Conservation (phyloP, 2,329 filamentous ascomycete genomes). For the Sphaerulina vaccinii region DNA sequence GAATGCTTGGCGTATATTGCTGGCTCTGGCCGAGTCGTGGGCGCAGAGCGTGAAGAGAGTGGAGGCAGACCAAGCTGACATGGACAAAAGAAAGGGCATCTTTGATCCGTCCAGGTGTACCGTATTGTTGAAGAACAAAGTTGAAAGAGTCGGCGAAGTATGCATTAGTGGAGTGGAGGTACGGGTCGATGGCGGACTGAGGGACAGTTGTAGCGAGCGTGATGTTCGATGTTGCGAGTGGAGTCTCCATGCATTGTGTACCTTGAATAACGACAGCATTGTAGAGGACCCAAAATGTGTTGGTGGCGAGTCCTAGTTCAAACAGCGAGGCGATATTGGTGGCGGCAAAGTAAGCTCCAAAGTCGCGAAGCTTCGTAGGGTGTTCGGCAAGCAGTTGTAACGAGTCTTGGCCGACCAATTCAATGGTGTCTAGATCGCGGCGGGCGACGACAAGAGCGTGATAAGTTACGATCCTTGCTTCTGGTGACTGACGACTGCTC, state of each 20-base stretch:
- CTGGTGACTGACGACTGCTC: conserved; percentile 46
- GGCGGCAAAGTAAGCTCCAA: conserved; percentile 58
- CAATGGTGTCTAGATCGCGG: conserved; percentile 49
- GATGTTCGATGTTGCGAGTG: background rate
- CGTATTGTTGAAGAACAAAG: conserved; percentile 41
- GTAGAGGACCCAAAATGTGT: conserved; percentile 46
- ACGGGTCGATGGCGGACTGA: background rate
- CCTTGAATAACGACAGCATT: conserved; percentile 23
- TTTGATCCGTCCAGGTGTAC: conserved; percentile 47
- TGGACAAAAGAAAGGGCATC: conserved; percentile 63
- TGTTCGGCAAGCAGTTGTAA: conserved; percentile 55
- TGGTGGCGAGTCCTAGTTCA: conserved; percentile 54
- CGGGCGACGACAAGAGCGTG: conserved; percentile 65
- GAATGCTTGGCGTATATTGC: conserved; percentile 35
- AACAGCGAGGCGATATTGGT: conserved; percentile 55
- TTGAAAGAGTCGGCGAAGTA: conserved; percentile 28
- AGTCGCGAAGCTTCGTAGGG: conserved; percentile 44
- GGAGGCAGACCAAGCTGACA: conserved; percentile 61
- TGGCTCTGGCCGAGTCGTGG: conserved; percentile 11
- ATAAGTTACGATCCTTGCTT: conserved; percentile 61
- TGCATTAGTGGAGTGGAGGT: conserved; percentile 8
- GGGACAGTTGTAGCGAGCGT: background rate
- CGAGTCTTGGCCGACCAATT: conserved; percentile 51
- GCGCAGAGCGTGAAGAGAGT: conserved; percentile 21
- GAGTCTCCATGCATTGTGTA: background rate